These are phyloP conservation scores for Naumovozyma castellii DNA, from an alignment of 805 yeast species.

Conservation along the genomic window DNA sequence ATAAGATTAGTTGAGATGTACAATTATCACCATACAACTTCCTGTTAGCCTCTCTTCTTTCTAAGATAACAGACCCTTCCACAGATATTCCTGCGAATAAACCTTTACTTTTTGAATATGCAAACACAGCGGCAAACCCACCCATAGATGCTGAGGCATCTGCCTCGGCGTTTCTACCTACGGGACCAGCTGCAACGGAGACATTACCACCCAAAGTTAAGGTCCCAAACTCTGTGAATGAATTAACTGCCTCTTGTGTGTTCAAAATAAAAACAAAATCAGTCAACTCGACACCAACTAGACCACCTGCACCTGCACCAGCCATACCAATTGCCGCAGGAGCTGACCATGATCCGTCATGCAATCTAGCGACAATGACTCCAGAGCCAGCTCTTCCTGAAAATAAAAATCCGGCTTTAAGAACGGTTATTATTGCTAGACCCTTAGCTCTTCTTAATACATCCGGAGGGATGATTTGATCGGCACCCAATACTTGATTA, in stretches of 20 bases:
- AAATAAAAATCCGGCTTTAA: conserved; percentile 92
- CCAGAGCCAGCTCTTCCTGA: conserved; percentile 98
- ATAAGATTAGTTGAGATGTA: conserved; percentile 72
- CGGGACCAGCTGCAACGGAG: conserved; percentile 94
- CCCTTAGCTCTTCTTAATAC: conserved; percentile 87
- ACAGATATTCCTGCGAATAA: conserved; percentile 94
- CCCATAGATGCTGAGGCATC: conserved; percentile 88
- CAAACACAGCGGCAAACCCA: conserved; percentile 79
- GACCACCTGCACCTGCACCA: conserved; percentile 99
- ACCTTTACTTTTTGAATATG: conserved; percentile 95
- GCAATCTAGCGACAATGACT: conserved; percentile 83
- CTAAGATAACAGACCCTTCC: conserved; percentile 94
- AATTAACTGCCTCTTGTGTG: conserved; percentile 77
- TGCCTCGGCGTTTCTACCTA: conserved; percentile 95
- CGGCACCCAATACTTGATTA: conserved; percentile 84
- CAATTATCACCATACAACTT: conserved; percentile 85
- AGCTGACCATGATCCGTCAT: conserved; percentile 95
- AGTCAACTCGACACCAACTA: conserved; percentile 91
- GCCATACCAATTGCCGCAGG: conserved; percentile 95
- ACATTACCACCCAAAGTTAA: conserved; percentile 91
- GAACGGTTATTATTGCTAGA: conserved; percentile 82
- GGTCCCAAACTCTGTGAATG: conserved; percentile 90
- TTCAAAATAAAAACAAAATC: conserved; percentile 93
- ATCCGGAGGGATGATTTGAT: conserved; percentile 80
- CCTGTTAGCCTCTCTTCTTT: conserved; percentile 93